These are phyloP conservation scores for Coemansia umbellata DNA, from an alignment of 192 early-diverging fungal species.

Conservation along the genomic window DNA sequence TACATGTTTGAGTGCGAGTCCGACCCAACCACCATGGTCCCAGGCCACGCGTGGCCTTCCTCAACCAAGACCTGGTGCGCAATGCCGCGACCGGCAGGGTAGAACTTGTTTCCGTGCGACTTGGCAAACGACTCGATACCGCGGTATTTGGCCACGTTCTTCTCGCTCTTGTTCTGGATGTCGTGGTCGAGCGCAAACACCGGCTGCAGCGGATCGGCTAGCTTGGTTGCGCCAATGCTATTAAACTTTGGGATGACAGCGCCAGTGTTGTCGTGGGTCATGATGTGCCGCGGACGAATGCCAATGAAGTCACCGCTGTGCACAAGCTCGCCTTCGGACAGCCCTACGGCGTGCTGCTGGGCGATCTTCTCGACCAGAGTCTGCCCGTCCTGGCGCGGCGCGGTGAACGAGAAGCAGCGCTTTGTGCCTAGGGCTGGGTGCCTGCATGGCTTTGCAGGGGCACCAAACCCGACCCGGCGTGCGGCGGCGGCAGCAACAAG, in stretches of 20 bases:
- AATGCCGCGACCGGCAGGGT: slow-evolving; percentile 95
- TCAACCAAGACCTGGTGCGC: slow-evolving; percentile 98
- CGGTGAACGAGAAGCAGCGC: slow-evolving; percentile 29
- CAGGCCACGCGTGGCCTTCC: slow-evolving; percentile 94
- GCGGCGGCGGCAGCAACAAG: slow-evolving; percentile 48
- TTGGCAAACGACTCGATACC: slow-evolving; percentile 82
- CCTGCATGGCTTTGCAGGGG: slow-evolving; percentile 1
- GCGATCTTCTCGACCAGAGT: slow-evolving; percentile 96
- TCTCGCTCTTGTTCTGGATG: slow-evolving; percentile 93
- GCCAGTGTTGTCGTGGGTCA: slow-evolving; percentile 98
- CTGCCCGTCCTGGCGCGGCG: slow-evolving; percentile 50
- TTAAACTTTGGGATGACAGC: slow-evolving; percentile 92
- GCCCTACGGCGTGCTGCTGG: slow-evolving; percentile 81
- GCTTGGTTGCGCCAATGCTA: slow-evolving; percentile 82
- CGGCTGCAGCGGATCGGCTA: slow-evolving; percentile 74
- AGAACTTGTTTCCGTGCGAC: slow-evolving; percentile 80
- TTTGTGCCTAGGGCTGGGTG: slow-evolving; percentile 13
- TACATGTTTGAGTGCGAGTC: slow-evolving; percentile 99
- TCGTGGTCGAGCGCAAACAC: slow-evolving; percentile 99
- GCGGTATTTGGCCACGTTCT: slow-evolving; percentile 86
- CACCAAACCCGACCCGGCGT: slow-evolving; percentile 4
- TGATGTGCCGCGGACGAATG: slow-evolving; percentile 85
- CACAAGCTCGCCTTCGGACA: slow-evolving; percentile 63
- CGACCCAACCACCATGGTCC: slow-evolving; percentile 90
- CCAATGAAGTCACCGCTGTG: slow-evolving; percentile 91